Base-by-base conservation (phyloP, 2,329 filamentous ascomycete species). In the Onygenales sp. region DNA sequence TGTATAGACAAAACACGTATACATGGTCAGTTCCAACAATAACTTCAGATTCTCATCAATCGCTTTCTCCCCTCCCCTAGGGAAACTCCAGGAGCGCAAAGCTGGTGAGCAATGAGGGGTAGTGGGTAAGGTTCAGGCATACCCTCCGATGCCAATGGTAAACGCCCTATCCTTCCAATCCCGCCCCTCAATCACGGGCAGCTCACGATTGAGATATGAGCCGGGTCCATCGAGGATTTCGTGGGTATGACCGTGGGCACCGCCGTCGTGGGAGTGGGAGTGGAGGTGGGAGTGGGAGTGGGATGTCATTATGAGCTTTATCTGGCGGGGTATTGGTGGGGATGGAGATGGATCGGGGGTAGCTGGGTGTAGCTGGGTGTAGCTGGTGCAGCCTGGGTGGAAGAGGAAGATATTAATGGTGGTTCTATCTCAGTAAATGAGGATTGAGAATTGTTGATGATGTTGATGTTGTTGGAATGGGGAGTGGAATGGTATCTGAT, bases 61-160 rank as follows among this genome's bases (percentile, higher is more conserved):
- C 21, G 11, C 11, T 17, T 3, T 45, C n/a, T 17, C 43, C 43
- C 3, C 21, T 27, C 21, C 5, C 21, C 5, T 27, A 5, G 21
- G 5, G 21, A 27, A 27, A 27, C 21, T 27, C 21, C 21, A 27
- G 5, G 21, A 27, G 21, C 21, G 21, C 21, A 27, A 27, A 27
- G 21, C 21, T 27, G 21, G 21, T 3, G 5, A 27, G 21, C 21
- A 27, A 27, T 27, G 21, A 27, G 21, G 21, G 21, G 21, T 27
- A 17, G 9, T 3, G 14, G 17, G 43, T 17, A 11, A 32, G 21
- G 7, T 7, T 43, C 27, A 17, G 14, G 71, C 82, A 62, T 78
- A 95, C 90, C 93, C 93, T 74, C 93, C 93, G 72, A 97, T 97
- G n/a, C 93, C 93, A 64, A 98, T 80, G 4, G 93, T 97, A 66